Percentiles rank a stretch among this genome's conserved stretches.
Evolutionary conservation across 2,329 filamentous ascomycete species (phyloP).

Genomic region (Xylariomycetidae sp.): DNA sequence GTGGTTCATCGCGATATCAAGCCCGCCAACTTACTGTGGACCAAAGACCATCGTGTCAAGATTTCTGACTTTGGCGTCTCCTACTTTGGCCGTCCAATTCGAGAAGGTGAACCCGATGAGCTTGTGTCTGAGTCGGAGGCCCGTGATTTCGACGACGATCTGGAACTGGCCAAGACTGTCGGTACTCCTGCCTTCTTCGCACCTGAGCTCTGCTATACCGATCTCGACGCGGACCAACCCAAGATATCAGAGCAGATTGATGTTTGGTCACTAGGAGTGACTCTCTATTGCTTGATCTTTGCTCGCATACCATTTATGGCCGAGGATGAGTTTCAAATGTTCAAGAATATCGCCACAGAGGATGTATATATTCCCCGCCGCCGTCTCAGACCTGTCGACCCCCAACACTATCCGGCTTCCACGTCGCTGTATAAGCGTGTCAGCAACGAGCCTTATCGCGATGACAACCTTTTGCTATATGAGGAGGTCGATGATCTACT

Average conservation of each 20-base stretch:
- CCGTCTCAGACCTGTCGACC: constrained; percentile 72
- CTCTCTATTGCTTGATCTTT: constrained; percentile 90
- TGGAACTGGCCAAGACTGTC: constrained; percentile 96
- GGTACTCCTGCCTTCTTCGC: constrained; percentile 97
- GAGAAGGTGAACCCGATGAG: constrained; percentile 76
- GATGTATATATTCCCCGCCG: constrained; percentile 84
- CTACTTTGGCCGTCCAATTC: constrained; percentile 84
- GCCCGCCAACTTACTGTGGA: constrained; percentile 86
- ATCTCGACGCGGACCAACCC: constrained; percentile 62
- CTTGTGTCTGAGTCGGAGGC: constrained; percentile 75
- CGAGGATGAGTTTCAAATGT: constrained; percentile 87
- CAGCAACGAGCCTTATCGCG: constrained; percentile 64
- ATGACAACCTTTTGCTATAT: constrained; percentile 74
- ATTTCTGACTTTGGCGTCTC: constrained; percentile 99
- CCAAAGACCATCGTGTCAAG: constrained; percentile 80
- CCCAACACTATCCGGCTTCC: constrained; percentile 50
- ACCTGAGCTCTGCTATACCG: constrained; percentile 90
- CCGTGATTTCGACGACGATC: constrained; percentile 82
- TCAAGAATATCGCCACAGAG: constrained; percentile 84
- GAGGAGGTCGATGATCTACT: constrained; percentile 81
- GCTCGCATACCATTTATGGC: constrained; percentile 91
- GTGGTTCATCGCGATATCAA: constrained; percentile 84
- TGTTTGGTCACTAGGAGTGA: constrained; percentile 95
- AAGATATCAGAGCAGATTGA: constrained; percentile 92
- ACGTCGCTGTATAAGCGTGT: constrained; percentile 52